A percentile compares a stretch with the other conserved stretches of the same genome.
phyloP scores from a whole-genome alignment of 225 moss, liverwort and hornwort species.

The Marchantia polymorpha region DNA sequence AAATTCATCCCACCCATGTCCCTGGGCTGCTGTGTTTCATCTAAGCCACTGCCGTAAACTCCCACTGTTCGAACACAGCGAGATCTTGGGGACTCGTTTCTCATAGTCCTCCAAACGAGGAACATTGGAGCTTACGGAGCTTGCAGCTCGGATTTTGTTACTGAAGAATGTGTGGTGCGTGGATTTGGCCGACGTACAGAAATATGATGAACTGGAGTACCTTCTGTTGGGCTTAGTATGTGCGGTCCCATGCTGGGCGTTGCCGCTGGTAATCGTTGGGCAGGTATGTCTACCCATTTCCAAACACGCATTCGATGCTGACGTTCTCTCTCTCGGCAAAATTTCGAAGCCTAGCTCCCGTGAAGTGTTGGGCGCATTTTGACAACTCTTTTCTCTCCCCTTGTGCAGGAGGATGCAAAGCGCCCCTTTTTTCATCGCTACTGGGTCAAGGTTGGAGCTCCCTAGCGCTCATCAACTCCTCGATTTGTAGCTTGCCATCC shows the following conservation, averaged over 20 bases:
- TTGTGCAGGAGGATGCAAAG: conserved; percentile 62
- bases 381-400: neutral
- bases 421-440: conserved; percentile 68
- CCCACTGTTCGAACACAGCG: no score
- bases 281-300: conserved; percentile 37
- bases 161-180: neutral
- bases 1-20: no score
- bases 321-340: neutral
- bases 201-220: conserved; percentile 73
- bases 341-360: neutral
- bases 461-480: neutral
- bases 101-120: no score
- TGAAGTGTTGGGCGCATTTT: neutral
- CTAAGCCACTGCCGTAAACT: no score
- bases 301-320: neutral
- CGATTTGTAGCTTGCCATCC: neutral
- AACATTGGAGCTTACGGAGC: neutral
- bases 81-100: no score
- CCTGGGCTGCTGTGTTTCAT: no score
- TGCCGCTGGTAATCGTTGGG: conserved; percentile 69
- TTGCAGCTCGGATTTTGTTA: neutral
- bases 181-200: conserved; percentile 35
- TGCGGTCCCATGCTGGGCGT: conserved; percentile 62
- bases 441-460: conserved; percentile 82
- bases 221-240: conserved; percentile 67